Base-by-base conservation (phyloP, 148 eudicot species). In the Rhododendron henanense region DNA sequence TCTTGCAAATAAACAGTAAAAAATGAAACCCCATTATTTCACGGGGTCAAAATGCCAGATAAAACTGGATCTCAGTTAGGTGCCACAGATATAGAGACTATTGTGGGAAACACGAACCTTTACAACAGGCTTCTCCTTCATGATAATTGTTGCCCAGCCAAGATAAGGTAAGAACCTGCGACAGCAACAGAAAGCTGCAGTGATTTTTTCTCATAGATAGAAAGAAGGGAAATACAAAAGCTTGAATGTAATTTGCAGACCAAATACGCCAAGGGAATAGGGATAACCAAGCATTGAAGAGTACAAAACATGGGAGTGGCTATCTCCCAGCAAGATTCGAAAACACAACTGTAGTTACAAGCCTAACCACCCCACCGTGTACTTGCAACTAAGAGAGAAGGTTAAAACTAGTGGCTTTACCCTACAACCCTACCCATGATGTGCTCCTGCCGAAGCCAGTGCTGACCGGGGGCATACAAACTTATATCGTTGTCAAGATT, bases 91-190 rank as follows among this genome's bases (percentile, higher is more conserved):
- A 39, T 31, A 4, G 31, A 31, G 31, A 65, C 73, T 50, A 71
- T 15, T 8, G 8, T 65, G 79, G 71, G 71, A 84, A 74, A 87
- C 33, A 28, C 55, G 0, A 28, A 93, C 95, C 95, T 92, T 93
- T 53, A 90, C 85, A n/a, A 92, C 73, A 41, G 95, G 94, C 84
- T 92, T 86, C 79, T 92, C 94, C 9, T 88, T 91, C 94, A 94
- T 94, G 84, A 94, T 91, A 83, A 94, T 92, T 33, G 96, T 92
- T 77, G 90, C 93, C 90, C 91, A 94, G 73, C 96, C 96, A 67
- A 90, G 88, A 71, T 92, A 94, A 21, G 96, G 96, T 57, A 94
- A 82, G 88, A 92, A 94, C 85, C 96, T 94, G 90, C 50, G 28
- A 77, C 33, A 39, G 81, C 35, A 33, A 57, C 1, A 10, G 7